phyloP scores from a whole-genome alignment of 768 basidiomycete genomes.

The Tylopilus intermedius region DNA sequence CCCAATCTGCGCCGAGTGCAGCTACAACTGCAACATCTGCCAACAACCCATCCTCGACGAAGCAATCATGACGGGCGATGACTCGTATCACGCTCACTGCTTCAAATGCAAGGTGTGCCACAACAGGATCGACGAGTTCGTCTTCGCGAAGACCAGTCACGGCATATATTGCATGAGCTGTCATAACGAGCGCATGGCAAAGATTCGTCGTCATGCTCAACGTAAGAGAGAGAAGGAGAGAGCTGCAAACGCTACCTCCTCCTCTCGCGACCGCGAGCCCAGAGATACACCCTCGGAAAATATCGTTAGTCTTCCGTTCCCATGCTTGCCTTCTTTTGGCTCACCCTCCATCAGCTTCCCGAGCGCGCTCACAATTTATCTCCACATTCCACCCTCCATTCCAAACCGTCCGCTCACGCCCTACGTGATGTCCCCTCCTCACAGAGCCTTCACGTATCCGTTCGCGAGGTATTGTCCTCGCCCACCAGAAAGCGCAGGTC shows the following conservation, averaged over 20 bases:
- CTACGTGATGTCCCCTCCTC: slow-evolving; percentile 27
- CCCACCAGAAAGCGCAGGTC: slow-evolving; percentile 10
- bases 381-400: slow-evolving; percentile 16
- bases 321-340: background rate
- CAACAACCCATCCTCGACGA: slow-evolving; percentile 93
- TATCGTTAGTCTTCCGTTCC: slow-evolving; percentile 33
- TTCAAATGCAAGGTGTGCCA: slow-evolving; percentile 97
- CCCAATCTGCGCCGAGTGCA: slow-evolving; percentile 92
- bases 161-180: slow-evolving; percentile 99
- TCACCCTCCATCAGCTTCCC: slow-evolving; percentile 8
- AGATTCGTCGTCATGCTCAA: slow-evolving; percentile 86
- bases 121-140: slow-evolving; percentile 93
- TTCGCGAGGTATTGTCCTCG: slow-evolving; percentile 3
- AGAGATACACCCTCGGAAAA: slow-evolving; percentile 34
- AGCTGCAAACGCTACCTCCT: slow-evolving; percentile 27
- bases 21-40: slow-evolving; percentile 94
- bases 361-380: slow-evolving; percentile 4
- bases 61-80: slow-evolving; percentile 99
- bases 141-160: slow-evolving; percentile 96
- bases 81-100: slow-evolving; percentile 97
- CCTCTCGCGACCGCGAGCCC: slow-evolving; percentile 23
- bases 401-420: slow-evolving; percentile 17
- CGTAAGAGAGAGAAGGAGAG: slow-evolving; percentile 70
- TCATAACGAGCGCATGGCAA: slow-evolving; percentile 95
- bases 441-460: slow-evolving; percentile 15